Percentiles rank a stretch among this genome's conserved stretches.
Evolutionary conservation across 331 rosid species (phyloP).

Genomic region (Quercus lobata): DNA sequence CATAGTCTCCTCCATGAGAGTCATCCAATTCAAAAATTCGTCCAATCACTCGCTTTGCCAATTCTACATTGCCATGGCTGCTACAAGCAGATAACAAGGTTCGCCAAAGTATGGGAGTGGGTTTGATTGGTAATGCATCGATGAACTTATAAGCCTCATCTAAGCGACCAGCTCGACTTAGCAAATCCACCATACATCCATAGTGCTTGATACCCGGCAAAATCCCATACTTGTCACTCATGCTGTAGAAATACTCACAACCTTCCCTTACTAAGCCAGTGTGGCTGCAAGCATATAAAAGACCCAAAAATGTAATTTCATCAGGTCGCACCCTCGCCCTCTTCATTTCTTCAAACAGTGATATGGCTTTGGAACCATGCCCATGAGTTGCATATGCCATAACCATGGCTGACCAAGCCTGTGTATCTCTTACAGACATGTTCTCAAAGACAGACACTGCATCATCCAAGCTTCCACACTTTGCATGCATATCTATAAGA

Average conservation of each 20-base stretch:
- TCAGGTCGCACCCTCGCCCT: slow-evolving; percentile 54
- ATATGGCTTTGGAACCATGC: slow-evolving; percentile 47
- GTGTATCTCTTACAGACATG: slow-evolving; percentile 67
- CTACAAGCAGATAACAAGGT: slow-evolving; percentile 72
- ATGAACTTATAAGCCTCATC: slow-evolving; percentile 73
- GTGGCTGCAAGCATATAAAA: slow-evolving; percentile 82
- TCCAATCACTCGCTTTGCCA: slow-evolving; percentile 58
- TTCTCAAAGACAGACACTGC: slow-evolving; percentile 56
- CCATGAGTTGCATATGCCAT: slow-evolving; percentile 84
- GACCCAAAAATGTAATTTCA: slow-evolving; percentile 71
- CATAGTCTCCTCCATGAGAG: slow-evolving; percentile 92
- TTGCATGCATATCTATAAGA: slow-evolving; percentile 77
- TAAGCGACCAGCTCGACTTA: slow-evolving; percentile 72
- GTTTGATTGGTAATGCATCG: slow-evolving; percentile 53
- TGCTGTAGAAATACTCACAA: slow-evolving; percentile 46
- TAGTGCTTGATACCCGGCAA: slow-evolving; percentile 68
- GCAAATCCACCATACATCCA: slow-evolving; percentile 91
- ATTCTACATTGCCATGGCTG: slow-evolving; percentile 65
- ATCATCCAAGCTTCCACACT: slow-evolving; percentile 78
- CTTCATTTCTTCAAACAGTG: slow-evolving; percentile 70
- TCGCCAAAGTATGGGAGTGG: slow-evolving; percentile 81
- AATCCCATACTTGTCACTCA: slow-evolving; percentile 56
- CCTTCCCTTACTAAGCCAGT: slow-evolving; percentile 75
- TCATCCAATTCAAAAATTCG: slow-evolving; percentile 70
- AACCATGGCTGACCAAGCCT: slow-evolving; percentile 81